Percentiles rank a stretch among this genome's conserved stretches.
Conservation (phyloP, 352 stramenopile species). For the Halophytophthora batemanensis region DNA sequence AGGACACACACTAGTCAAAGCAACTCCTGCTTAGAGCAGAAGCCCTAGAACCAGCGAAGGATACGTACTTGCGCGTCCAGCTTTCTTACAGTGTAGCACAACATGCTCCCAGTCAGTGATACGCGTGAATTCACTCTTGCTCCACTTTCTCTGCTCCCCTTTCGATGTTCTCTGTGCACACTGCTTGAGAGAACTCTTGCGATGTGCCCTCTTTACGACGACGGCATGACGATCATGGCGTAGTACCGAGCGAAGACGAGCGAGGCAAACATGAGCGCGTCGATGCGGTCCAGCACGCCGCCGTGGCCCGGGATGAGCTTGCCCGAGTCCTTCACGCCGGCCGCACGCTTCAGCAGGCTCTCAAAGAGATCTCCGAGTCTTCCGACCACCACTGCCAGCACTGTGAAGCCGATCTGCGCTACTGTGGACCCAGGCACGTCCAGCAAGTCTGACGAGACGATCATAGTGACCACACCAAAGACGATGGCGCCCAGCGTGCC, state of each 20-base stretch:
- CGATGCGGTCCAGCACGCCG: slow-evolving; percentile 94
- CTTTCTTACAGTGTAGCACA: not conserved
- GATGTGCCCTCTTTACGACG: slow-evolving; percentile 13
- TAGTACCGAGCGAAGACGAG: slow-evolving; percentile 70
- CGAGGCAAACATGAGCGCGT: slow-evolving; percentile 92
- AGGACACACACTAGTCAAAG: no score
- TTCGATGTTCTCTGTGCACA: slow-evolving; percentile 6
- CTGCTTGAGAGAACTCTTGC: slow-evolving; percentile 24
- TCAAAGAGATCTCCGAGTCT: slow-evolving; percentile 95
- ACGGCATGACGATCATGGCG: slow-evolving; percentile 36
- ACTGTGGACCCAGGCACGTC: slow-evolving; percentile 71
- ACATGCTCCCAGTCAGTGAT: slow-evolving; percentile 1
- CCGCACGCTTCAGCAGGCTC: slow-evolving; percentile 94
- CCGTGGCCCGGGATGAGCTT: slow-evolving; percentile 95
- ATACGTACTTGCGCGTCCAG: no score
- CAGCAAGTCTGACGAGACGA: slow-evolving; percentile 73
- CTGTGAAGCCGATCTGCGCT: slow-evolving; percentile 76
- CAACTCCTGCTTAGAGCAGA: no score
- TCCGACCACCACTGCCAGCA: slow-evolving; percentile 91
- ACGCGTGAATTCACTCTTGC: not conserved
- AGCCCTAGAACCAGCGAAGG: no score
- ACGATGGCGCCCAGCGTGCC: slow-evolving; percentile 88
- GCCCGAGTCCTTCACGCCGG: slow-evolving; percentile 94
- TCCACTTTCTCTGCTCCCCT: slow-evolving; percentile 3
- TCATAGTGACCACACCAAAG: slow-evolving; percentile 83